phyloP scores from a whole-genome alignment of 306 rosid genomes.

The Alnus rubra region DNA sequence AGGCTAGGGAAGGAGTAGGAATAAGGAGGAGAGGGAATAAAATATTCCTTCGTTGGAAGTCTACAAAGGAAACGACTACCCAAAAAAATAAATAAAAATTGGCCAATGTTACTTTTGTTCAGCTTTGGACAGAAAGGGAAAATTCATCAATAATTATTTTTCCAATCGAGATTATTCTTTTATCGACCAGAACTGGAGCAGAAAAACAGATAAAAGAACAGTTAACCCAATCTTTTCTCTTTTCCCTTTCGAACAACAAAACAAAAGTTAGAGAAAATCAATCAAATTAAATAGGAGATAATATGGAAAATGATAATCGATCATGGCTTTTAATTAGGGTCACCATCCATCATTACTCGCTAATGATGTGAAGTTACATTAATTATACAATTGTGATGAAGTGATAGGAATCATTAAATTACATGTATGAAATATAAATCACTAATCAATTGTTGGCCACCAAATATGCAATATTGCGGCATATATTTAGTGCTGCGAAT shows the following conservation, averaged over 20 bases:
- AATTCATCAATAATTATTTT: neutral
- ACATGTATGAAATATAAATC: neutral
- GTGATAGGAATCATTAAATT: slow-evolving; percentile 11
- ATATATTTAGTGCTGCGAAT: slow-evolving; percentile 11
- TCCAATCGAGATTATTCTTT: neutral
- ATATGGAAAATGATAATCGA: neutral
- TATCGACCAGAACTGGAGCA: neutral
- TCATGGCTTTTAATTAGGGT: neutral
- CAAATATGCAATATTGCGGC: neutral
- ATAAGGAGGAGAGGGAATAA: too few relatives aligned
- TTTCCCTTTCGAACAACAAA: neutral
- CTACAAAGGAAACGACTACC: too few relatives aligned
- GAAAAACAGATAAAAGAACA: neutral
- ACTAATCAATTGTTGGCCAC: neutral
- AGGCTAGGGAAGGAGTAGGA: too few relatives aligned
- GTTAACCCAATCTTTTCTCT: neutral
- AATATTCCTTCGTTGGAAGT: too few relatives aligned
- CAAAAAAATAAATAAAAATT: too few relatives aligned
- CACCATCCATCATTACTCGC: slow-evolving; percentile 11
- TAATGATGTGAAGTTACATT: too few relatives aligned
- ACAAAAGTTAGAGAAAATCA: neutral
- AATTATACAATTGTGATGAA: neutral
- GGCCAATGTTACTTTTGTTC: too few relatives aligned
- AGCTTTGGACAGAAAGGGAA: neutral
- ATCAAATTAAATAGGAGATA: neutral